phyloP scores from a whole-genome alignment of 1,284 basidiomycete species.

The Peniophora sp. region DNA sequence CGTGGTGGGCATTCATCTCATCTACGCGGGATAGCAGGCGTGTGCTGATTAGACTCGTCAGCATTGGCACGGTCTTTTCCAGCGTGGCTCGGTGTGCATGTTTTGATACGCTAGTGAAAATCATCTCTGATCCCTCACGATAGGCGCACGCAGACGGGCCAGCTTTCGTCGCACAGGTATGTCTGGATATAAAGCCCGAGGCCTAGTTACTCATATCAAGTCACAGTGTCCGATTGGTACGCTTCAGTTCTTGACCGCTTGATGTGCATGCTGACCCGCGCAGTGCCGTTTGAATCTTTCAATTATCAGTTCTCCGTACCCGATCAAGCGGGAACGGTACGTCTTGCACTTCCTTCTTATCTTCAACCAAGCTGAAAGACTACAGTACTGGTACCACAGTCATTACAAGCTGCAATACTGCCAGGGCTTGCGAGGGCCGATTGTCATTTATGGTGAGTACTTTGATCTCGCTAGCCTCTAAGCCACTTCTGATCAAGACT shows the following conservation, averaged over 20 bases:
- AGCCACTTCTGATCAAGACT: not conserved
- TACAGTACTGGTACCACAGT: conserved; percentile 17
- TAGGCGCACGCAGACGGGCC: conserved; percentile 18
- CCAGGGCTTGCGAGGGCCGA: conserved; percentile 21
- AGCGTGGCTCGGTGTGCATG: conserved; percentile 13
- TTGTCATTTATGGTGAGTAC: conserved; percentile 28
- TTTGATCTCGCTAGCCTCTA: not conserved
- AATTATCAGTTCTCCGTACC: conserved; percentile 29
- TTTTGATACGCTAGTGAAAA: too few relatives aligned
- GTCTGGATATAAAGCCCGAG: too few relatives aligned
- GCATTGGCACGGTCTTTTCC: conserved; percentile 24
- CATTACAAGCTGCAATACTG: conserved; percentile 32
- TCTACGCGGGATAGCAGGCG: not conserved
- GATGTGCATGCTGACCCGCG: not conserved
- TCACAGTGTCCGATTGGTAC: conserved; percentile 36
- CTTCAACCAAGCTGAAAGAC: not conserved
- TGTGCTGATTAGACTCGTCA: conserved; percentile 12
- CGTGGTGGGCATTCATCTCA: conserved; percentile 10
- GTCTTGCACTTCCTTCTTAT: too few relatives aligned
- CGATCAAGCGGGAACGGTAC: conserved; percentile 21
- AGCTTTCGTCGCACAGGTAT: conserved; percentile 34
- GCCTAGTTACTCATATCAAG: not conserved
- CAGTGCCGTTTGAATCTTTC: conserved; percentile 34
- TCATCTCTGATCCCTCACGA: too few relatives aligned
- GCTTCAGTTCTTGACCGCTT: not conserved